Evolutionary conservation across 2,329 filamentous ascomycete genomes (phyloP).

Genomic region (Xylaria hypoxylon): DNA sequence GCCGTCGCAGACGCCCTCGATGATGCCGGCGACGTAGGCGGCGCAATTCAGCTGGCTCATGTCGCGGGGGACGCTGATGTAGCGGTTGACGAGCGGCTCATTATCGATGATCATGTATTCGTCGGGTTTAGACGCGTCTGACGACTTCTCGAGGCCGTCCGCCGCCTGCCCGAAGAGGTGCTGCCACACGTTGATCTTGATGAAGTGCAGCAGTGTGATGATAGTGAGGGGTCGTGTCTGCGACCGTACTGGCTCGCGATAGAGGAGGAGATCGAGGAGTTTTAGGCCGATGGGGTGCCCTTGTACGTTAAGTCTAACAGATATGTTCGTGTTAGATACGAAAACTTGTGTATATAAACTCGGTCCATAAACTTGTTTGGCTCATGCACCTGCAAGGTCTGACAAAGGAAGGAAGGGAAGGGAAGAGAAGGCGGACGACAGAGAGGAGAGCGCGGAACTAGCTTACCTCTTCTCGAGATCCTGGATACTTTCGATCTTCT

Average conservation of each 20-base stretch:
- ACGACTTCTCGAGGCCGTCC: constrained; percentile 90
- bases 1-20: constrained; percentile 95
- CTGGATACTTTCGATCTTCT: constrained; percentile 88
- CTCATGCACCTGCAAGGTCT: not conserved
- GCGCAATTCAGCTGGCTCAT: constrained; percentile 98
- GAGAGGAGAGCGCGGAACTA: constrained; percentile 4
- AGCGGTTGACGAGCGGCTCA: constrained; percentile 94
- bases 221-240: constrained; percentile 86
- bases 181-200: constrained; percentile 91
- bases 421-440: not conserved
- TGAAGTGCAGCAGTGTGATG: constrained; percentile 91
- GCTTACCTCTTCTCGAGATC: constrained; percentile 89
- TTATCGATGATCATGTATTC: constrained; percentile 99
- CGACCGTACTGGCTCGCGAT: constrained; percentile 77
- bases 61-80: constrained; percentile 91
- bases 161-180: constrained; percentile 92
- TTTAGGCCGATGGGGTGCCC: constrained; percentile 95
- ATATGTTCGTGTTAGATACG: constrained; percentile 19
- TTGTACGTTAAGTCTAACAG: constrained; percentile 81
- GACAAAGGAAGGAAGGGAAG: not conserved
- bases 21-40: constrained; percentile 92
- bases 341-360: not conserved
- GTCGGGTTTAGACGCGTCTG: constrained; percentile 82
- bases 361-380: not conserved
- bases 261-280: constrained; percentile 93